These are phyloP conservation scores for Rhizopogon vesiculosus DNA, from an alignment of 768 basidiomycete genomes.

Conservation along the genomic window DNA sequence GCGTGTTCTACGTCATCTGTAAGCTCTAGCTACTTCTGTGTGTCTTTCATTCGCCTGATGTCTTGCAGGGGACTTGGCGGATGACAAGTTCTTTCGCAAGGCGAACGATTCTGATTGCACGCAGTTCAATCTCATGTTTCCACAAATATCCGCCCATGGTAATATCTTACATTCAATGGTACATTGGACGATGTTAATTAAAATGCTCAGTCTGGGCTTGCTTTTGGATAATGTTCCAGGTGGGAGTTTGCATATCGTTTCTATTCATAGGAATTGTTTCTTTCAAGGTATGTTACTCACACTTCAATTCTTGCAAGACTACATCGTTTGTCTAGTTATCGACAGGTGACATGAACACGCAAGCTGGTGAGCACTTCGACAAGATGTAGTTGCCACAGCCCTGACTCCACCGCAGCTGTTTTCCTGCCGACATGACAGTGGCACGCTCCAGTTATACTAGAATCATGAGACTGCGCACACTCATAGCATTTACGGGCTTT, in stretches of 20 bases:
- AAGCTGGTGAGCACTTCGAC: slow-evolving; percentile 56
- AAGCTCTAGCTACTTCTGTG: slow-evolving; percentile 20
- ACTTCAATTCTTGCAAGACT: background rate
- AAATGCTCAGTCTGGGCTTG: slow-evolving; percentile 69
- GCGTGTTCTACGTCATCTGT: slow-evolving; percentile 87
- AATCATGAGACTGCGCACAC: background rate
- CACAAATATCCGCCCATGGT: slow-evolving; percentile 70
- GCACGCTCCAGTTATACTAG: background rate
- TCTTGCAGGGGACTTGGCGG: slow-evolving; percentile 80
- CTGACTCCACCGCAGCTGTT: slow-evolving; percentile 34
- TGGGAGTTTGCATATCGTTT: slow-evolving; percentile 71
- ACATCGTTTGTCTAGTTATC: slow-evolving; percentile 27
- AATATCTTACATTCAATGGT: slow-evolving; percentile 15
- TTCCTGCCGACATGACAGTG: slow-evolving; percentile 55
- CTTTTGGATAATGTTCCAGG: slow-evolving; percentile 79
- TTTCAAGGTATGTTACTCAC: slow-evolving; percentile 60
- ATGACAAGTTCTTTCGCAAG: slow-evolving; percentile 94
- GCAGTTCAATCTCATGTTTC: slow-evolving; percentile 78
- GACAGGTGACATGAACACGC: slow-evolving; percentile 40
- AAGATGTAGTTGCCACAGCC: background rate
- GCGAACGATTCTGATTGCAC: slow-evolving; percentile 91
- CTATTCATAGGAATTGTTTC: slow-evolving; percentile 74
- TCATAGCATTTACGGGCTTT: background rate
- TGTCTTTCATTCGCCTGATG: slow-evolving; percentile 4
- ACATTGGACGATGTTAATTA: background rate